Conservation (phyloP, 1,139 yeast genomes). For the Magnusiomyces clavatus region DNA sequence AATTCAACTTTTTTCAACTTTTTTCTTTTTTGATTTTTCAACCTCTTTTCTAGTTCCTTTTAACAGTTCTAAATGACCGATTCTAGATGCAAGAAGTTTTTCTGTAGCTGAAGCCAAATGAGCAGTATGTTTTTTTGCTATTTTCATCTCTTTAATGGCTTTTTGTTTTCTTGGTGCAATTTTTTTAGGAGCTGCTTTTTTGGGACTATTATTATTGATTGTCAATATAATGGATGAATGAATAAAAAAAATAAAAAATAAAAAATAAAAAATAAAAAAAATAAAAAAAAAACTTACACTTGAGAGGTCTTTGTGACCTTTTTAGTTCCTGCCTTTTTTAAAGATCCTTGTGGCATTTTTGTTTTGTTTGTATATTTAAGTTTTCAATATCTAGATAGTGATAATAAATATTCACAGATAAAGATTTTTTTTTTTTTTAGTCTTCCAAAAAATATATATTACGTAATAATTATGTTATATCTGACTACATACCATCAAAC, state of each 20-base stretch:
- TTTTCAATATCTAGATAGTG: background rate
- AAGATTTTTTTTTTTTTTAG: background rate
- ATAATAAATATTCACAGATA: background rate
- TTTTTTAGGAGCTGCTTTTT: conserved; percentile 67
- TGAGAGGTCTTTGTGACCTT: conserved; percentile 19
- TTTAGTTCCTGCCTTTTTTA: conserved; percentile 30
- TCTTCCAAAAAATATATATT: background rate
- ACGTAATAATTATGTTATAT: background rate
- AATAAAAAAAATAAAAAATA: background rate
- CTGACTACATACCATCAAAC: too few species aligned
- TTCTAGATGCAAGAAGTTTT: conserved; percentile 75
- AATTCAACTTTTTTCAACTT: conserved; percentile 6
- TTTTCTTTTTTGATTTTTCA: conserved; percentile 37
- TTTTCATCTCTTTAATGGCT: conserved; percentile 34
- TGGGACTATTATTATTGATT: conserved; percentile 37
- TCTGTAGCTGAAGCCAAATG: conserved; percentile 71
- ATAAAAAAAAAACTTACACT: conserved; percentile 7
- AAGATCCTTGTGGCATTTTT: conserved; percentile 51
- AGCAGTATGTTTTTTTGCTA: conserved; percentile 58
- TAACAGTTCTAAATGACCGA: conserved; percentile 88
- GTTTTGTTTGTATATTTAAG: too few species aligned
- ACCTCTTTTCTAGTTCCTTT: conserved; percentile 87
- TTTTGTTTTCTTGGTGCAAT: conserved; percentile 60
- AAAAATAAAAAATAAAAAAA: background rate
- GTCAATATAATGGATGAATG: background rate